Evolutionary conservation across 495 filamentous ascomycete species (phyloP).

Genomic region (Penicillium diatomitis): DNA sequence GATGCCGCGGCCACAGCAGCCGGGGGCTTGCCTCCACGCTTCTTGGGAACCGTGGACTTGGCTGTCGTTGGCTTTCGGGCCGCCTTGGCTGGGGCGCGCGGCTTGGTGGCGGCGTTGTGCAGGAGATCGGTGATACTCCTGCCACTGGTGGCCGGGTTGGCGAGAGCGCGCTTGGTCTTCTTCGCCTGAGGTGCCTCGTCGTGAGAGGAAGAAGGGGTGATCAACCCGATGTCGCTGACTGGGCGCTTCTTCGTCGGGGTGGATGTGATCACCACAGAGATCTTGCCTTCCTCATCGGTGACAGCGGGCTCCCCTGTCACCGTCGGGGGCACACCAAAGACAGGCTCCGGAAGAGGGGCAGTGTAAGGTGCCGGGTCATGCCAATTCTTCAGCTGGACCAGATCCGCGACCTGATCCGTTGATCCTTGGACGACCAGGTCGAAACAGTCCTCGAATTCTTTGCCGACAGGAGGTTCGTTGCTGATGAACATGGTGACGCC

Average conservation of each 20-base stretch:
- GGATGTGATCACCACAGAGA: constrained; percentile 33
- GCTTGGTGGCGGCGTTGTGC: constrained; percentile 9
- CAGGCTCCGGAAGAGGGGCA: constrained; percentile 14
- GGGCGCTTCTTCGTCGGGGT: constrained; percentile 29
- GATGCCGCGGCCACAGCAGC: constrained; percentile 13
- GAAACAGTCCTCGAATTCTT: constrained; percentile 85
- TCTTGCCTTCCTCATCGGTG: constrained; percentile 29
- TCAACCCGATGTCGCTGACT: constrained; percentile 38
- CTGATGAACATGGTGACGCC: constrained; percentile 96
- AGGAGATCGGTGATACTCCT: constrained; percentile 23
- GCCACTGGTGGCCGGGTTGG: constrained; percentile 25
- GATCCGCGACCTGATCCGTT: constrained; percentile 77
- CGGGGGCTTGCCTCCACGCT: constrained; percentile 9
- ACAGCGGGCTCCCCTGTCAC: constrained; percentile 24
- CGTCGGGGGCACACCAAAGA: constrained; percentile 7
- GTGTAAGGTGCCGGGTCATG: constrained; percentile 41
- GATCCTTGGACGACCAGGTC: constrained; percentile 81
- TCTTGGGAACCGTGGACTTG: constrained; percentile 9
- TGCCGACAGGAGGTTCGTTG: constrained; percentile 68
- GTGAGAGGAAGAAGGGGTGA: constrained; percentile 52
- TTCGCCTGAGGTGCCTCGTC: constrained; percentile 26
- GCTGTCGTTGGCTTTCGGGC: constrained; percentile 10
- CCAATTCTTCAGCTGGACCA: constrained; percentile 66
- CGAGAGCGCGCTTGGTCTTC: constrained; percentile 9
- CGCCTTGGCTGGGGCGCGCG: constrained; percentile 4